Evolutionary conservation across 148 eudicot species (phyloP).

Genomic region (Euryodendron excelsum): DNA sequence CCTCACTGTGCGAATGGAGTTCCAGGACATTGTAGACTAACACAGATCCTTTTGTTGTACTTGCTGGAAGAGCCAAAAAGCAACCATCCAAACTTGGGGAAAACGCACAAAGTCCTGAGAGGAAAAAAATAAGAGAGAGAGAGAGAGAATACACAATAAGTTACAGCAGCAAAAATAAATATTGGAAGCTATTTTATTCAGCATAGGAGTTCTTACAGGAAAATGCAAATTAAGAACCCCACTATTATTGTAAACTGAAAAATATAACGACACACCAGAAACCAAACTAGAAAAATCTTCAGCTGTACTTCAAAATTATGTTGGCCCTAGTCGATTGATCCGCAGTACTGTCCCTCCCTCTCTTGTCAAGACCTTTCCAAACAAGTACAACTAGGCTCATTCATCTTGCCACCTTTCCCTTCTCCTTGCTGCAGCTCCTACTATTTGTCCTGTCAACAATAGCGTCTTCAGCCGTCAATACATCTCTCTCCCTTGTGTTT

Average conservation of each 20-base stretch:
- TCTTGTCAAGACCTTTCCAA: background rate
- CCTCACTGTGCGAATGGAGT: constrained; percentile 93
- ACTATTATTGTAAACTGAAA: background rate
- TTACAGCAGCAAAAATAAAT: constrained; percentile 5
- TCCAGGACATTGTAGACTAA: constrained; percentile 83
- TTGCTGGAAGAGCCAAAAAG: constrained; percentile 93
- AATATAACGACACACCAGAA: background rate
- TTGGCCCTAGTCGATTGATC: background rate
- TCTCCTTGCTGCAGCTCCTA: no score
- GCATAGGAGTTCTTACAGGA: background rate
- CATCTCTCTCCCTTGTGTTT: no score
- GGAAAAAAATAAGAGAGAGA: background rate
- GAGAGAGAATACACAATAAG: background rate
- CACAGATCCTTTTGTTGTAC: constrained; percentile 69
- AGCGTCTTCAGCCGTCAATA: no score
- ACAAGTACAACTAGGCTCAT: background rate
- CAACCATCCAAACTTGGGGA: constrained; percentile 72
- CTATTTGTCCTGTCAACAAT: no score
- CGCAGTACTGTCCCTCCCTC: background rate
- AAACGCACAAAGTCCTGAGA: constrained; percentile 86
- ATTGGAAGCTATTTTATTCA: background rate
- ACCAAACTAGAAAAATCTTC: background rate
- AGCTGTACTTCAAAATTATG: background rate
- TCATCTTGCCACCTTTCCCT: background rate
- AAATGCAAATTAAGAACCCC: background rate